Conservation (phyloP, 208 protist genomes). For the Leishmania tarentolae region DNA sequence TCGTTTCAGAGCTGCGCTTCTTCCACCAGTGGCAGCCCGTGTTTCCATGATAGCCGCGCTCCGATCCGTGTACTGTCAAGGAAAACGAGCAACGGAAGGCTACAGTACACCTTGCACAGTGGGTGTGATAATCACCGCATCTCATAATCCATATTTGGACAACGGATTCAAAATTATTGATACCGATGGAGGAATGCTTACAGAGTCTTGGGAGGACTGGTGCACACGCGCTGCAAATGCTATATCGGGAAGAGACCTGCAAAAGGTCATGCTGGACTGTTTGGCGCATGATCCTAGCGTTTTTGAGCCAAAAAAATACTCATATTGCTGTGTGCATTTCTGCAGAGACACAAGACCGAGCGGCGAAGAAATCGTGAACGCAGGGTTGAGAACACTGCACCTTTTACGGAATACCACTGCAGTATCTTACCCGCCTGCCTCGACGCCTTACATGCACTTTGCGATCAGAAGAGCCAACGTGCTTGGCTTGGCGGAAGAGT, state of each 20-base stretch:
- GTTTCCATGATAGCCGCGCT: constrained; percentile 63
- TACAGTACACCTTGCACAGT: constrained; percentile 15
- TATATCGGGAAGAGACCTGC: constrained; percentile 46
- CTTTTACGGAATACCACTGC: constrained; percentile 22
- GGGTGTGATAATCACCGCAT: constrained; percentile 88
- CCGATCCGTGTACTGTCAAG: constrained; percentile 39
- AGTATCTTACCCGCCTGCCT: constrained; percentile 35
- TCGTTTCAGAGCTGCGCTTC: constrained; percentile 42
- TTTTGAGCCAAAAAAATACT: background rate
- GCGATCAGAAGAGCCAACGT: constrained; percentile 43
- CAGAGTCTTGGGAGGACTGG: constrained; percentile 58
- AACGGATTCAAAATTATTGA: constrained; percentile 93
- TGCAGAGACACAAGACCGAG: constrained; percentile 58
- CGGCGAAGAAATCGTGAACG: constrained; percentile 44
- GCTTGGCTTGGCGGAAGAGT: background rate
- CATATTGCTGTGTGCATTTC: constrained; percentile 34
- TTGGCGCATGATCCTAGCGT: background rate
- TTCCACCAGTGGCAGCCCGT: constrained; percentile 66
- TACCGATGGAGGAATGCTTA: constrained; percentile 76
- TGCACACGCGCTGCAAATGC: constrained; percentile 70
- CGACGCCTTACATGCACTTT: constrained; percentile 84
- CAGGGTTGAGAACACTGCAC: constrained; percentile 27
- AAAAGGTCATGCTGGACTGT: constrained; percentile 43
- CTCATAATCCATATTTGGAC: constrained; percentile 82
- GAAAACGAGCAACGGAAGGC: constrained; percentile 6